Base-by-base conservation (phyloP, 2,329 filamentous ascomycete genomes). In the Akanthomyces dipterigenus region DNA sequence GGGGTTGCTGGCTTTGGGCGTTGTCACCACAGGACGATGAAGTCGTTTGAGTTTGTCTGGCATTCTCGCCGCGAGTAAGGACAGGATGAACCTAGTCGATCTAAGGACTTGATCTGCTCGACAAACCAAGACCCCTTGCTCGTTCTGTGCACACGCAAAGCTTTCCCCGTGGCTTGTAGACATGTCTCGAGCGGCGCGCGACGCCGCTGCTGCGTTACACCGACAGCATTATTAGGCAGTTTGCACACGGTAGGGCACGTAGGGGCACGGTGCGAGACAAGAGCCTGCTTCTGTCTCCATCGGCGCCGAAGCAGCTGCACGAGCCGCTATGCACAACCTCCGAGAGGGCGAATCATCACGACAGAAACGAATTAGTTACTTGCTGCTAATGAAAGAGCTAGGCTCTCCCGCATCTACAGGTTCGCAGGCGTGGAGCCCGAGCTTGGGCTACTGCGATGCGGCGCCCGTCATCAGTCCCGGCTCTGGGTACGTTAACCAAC, bases 401-500 rank as follows among this genome's bases (percentile, higher is more conserved):
- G 24, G 1, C 34, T 58, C 11, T 34, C 46, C 50, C 45, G 45
- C 55, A 50, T 50, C 55, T 58, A 45, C 45, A 58, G 55, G 55
- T 50, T 58, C 55, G 55, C 55, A 58, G 55, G 8, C 55, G 55
- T 58, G 55, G 55, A 49, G 55, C 55, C 48, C 16, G 50, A 40
- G 22, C 16, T 5, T 46, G 54, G 28, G 54, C 54, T 45, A 46
- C 45, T 55, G 54, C 40, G 54, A 55, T 55, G 54, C 54, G 14
- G 42, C 54, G 54, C 40, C 42, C 40, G 40, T 26, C 14, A 26
- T 22, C 12, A 38, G 24, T 4, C 22, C 28, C 20, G 22, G 8
- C 14, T 31, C 56, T 60, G 56, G 56, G 56, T 46, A 60, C 48
- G 20, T 53, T 60, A 51, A 60, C 56, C 56, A 60, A 60, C 56